Evolutionary conservation across 225 moss, liverwort and hornwort species (phyloP), one percentile per base, ranked within the genome.

Genomic region (Pseudisothecium myosuroides): DNA sequence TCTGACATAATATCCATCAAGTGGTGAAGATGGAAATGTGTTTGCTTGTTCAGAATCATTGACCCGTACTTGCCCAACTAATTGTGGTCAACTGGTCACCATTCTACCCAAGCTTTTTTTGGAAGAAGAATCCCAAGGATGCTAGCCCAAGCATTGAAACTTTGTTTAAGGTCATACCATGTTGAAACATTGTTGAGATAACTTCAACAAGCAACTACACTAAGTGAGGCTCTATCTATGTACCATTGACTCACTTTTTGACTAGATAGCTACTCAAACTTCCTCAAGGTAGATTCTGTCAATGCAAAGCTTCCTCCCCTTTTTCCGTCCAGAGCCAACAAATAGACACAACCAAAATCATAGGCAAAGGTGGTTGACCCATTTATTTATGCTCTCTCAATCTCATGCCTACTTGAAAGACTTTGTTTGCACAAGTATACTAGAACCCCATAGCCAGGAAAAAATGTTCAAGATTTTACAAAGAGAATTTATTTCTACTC

Each of bases 391-490:
- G 59, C 47, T 76, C 76, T 87, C 76, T 76, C 59, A 67, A 66
- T 77, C 62, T 22, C 17, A 86, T 86, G 63, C 29, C 29, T 58
- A 65, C 29, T 75, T 82, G 4, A 54, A 6, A 87, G 54, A 71
- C 37, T 24, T 8, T 52, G 29, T 58, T 26, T 64, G 7, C 73
- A 50, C 6, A 34, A 50, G 12, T 32, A 50, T 19, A 34, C 32
- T 21, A 32, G 7, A 21, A 20, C 20, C 32, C 2, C 2, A 0
- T 12, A 2, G 11, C 1, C 0, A 0, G 2, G 7, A 2, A 4
- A 20, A 76, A 49, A 32, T 19, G 7, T 20, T 75, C 20, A 49
- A 49, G 2, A 75, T 20, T 50, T 21, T 20, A 34, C 7, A 12
- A 7, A 76, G 7, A 32, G 12, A 76, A 75, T 31, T 11, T 11